Percentiles rank a stretch among this genome's conserved stretches.
Evolutionary conservation across 2,329 filamentous ascomycete species (phyloP).

Genomic region (Ambrosiella beaveri): DNA sequence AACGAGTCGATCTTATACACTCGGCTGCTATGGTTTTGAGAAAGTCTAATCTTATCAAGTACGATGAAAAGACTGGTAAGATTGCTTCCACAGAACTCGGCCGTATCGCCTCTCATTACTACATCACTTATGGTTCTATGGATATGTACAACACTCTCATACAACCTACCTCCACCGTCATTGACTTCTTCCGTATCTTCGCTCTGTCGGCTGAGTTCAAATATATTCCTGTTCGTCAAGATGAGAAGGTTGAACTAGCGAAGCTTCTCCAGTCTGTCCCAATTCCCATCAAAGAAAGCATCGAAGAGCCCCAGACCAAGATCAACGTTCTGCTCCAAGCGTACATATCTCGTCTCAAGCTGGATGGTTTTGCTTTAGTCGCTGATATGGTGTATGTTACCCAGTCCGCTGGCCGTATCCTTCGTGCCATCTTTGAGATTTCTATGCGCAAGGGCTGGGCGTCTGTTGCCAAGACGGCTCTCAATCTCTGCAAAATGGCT

Average conservation of each 20-base stretch:
- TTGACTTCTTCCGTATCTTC: slow-evolving; percentile 94
- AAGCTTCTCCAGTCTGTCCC: slow-evolving; percentile 81
- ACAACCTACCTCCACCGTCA: slow-evolving; percentile 78
- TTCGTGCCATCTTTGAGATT: slow-evolving; percentile 92
- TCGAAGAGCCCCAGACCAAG: slow-evolving; percentile 92
- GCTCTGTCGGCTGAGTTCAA: slow-evolving; percentile 96
- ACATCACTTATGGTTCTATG: slow-evolving; percentile 94
- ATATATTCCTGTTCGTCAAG: slow-evolving; percentile 92
- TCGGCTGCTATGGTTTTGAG: slow-evolving; percentile 78
- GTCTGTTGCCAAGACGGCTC: slow-evolving; percentile 73
- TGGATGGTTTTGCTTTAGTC: slow-evolving; percentile 91
- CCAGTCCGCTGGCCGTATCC: slow-evolving; percentile 88
- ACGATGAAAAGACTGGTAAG: slow-evolving; percentile 82
- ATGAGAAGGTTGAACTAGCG: slow-evolving; percentile 90
- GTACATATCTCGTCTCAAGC: slow-evolving; percentile 84
- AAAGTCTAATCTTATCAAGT: slow-evolving; percentile 78
- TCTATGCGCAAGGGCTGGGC: slow-evolving; percentile 95
- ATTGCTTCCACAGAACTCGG: slow-evolving; percentile 86
- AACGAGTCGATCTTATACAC: slow-evolving; percentile 91
- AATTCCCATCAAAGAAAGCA: slow-evolving; percentile 91
- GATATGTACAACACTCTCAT: slow-evolving; percentile 91
- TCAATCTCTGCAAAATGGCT: slow-evolving; percentile 96
- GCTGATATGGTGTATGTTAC: slow-evolving; percentile 98
- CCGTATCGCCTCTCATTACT: slow-evolving; percentile 93
- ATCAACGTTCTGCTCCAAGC: slow-evolving; percentile 96